Evolutionary conservation across 2,329 filamentous ascomycete species (phyloP), one percentile per base, ranked within the genome.

Genomic region (Rasamsonia emersonii): DNA sequence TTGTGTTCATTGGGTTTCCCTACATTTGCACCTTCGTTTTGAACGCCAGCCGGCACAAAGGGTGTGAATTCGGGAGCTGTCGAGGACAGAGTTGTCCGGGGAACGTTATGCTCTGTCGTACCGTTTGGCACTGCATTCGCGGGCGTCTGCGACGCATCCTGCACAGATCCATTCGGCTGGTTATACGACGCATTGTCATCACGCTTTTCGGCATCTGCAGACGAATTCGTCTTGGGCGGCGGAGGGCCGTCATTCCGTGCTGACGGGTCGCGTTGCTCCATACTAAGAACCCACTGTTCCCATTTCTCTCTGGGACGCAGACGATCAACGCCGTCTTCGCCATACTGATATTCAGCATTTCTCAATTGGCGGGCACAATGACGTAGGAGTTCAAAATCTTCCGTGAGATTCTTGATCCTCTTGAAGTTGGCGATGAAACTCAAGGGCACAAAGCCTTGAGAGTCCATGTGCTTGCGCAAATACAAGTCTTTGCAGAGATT

Each of bases 401-500:
- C 73, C 1, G 80, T 82, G 18, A 93, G 62, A 17, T 73, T 65
- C 58, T 79, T 79, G 53, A 93, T 80, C 37, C 91, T 80, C 58
- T 85, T 86, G 68, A 98, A 98, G n/a, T 70, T 72, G 14, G 82
- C 74, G 45, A 98, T 80, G 37, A 94, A 73, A 19, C 73, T 70
- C 31, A 98, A 64, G 30, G 77, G 78, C 9, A 95, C 88, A 51
- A 88, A 96, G 11, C 91, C 91, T 56, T 96, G 84, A 1, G 82
- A 84, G 54, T 98, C 89, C 91, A 98, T 96, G 47, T 88, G 79
- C 49, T 76, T 79, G 36, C 91, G 80, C 37, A 98, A 70, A 59
- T 78, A 96, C 50, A 84, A 71, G 51, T 98, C 91, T 61, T 94
- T 95, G 70, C 85, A 83, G 30, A 96, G 71, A 54, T 98, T 98